Evolutionary conservation across 2,329 filamentous ascomycete genomes (phyloP).

Genomic region (Pseudogymnoascus sp.): DNA sequence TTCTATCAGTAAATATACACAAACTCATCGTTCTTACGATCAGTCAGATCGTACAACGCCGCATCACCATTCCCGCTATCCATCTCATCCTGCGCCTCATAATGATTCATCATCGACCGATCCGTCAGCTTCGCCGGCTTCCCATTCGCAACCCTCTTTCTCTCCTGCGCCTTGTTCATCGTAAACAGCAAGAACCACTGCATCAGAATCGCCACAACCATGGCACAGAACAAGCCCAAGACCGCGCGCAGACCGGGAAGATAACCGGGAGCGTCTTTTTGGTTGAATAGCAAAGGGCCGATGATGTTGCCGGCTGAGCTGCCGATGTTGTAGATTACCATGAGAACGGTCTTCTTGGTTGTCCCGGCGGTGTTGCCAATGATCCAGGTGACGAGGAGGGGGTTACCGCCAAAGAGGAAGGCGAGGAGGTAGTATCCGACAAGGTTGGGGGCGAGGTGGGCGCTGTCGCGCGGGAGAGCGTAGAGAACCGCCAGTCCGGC

Average conservation of each 20-base stretch:
- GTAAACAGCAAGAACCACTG: conserved; percentile 47
- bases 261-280: conserved; percentile 50
- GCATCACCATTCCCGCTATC: conserved; percentile 35
- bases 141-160: conserved; percentile 46
- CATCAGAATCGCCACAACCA: conserved; percentile 43
- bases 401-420: conserved; percentile 58
- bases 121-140: conserved; percentile 53
- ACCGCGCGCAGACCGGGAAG: conserved; percentile 47
- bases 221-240: conserved; percentile 44
- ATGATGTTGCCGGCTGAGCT: conserved; percentile 58
- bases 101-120: conserved; percentile 49
- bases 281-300: conserved; percentile 54
- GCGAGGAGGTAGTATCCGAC: conserved; percentile 57
- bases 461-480: conserved; percentile 38
- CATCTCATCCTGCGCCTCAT: conserved; percentile 30
- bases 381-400: conserved; percentile 60
- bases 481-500: conserved; percentile 51
- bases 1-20: conserved; percentile 47
- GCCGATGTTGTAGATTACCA: conserved; percentile 56
- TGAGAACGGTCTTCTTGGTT: conserved; percentile 58
- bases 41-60: conserved; percentile 52
- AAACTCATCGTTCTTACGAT: conserved; percentile 62
- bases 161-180: conserved; percentile 49
- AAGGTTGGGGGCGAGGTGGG: conserved; percentile 41
- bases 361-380: conserved; percentile 60